Evolutionary conservation across 139 green algal species (phyloP), one percentile per base, ranked within the genome.

Genomic region (Chlamydomonas eustigma): DNA sequence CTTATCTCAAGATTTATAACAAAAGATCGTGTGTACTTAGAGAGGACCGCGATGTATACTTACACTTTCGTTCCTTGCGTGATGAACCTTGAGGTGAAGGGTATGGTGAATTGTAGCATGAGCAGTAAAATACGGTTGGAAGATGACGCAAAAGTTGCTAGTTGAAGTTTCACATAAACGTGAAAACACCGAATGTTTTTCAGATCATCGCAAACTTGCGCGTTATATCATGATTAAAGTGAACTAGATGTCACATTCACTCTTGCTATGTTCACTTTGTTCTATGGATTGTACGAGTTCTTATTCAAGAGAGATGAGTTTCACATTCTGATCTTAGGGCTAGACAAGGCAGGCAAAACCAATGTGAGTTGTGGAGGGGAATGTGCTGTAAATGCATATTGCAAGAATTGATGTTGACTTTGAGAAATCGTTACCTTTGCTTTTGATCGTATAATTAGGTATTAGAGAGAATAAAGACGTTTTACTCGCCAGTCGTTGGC

Each of bases 321-420:
- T 22, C 92, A 94, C 34, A 76, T 98, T 2, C 88, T 98, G 0
- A 93, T 98, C 1, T 73, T 98, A 1, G 94, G 94, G 33, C 70
- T 98, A 0, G 94, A 98, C 83, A 92, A 92, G 39, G 90, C 93
- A 1, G 93, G 93, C 32, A 97, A 97, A 69, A 97, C 93, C 0
- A 96, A 92, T 24, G 80, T 77, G 39, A 58, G n/a, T n/a, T n/a
- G n/a, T n/a, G n/a, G n/a, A n/a, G n/a, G n/a, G n/a, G n/a, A n/a
- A n/a, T n/a, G n/a, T n/a, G 44, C 44, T 28, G 44, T 18, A 12
- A 58, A 12, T 58, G 44, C 12, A 58, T 12, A 58, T 37, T 30
- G 30, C 64, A 32, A 31, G 3, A 38, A 22, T 32, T 33, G 2
- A 37, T 75, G 25, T 18, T 37, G 33, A 4, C 36, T 24, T 18